Conservation (phyloP, 75 land plant species). For the Selaginella moellendorffii region DNA sequence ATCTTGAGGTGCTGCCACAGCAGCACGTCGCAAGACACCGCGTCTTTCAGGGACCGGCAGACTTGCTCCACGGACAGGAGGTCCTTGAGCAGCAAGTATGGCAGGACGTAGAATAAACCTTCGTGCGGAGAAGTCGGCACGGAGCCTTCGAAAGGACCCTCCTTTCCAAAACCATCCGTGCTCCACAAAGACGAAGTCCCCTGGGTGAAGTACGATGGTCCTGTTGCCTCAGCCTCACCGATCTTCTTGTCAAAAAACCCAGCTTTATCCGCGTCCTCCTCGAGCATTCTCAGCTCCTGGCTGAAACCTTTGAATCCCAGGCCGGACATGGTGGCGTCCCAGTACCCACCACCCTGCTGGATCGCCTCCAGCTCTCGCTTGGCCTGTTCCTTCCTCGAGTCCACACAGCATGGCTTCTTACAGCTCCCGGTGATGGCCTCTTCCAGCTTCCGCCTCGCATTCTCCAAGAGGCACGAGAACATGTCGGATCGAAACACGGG, state of each 20-base stretch:
- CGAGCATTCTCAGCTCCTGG: not conserved
- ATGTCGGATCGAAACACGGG: too few relatives aligned
- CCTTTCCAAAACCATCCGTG: not conserved
- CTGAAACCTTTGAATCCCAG: not conserved
- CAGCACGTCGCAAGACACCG: not conserved
- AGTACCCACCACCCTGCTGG: too few relatives aligned
- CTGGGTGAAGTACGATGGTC: not conserved
- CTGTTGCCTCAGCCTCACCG: not conserved
- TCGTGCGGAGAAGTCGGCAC: conserved; percentile 21
- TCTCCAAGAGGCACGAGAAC: not conserved
- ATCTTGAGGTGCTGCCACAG: not conserved
- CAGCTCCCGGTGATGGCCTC: not conserved
- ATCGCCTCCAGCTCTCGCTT: too few relatives aligned
- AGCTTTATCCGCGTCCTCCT: not conserved
- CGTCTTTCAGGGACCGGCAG: not conserved
- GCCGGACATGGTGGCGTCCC: too few relatives aligned
- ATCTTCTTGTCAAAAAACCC: too few relatives aligned
- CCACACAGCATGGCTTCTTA: not conserved
- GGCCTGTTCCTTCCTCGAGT: not conserved
- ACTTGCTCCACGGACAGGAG: conserved; percentile 26
- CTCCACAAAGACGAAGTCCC: too few relatives aligned
- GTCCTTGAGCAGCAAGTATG: conserved; percentile 37
- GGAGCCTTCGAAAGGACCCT: too few relatives aligned
- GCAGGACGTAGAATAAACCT: conserved; percentile 32
- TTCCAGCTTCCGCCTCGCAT: not conserved